phyloP scores from a whole-genome alignment of 2,329 filamentous ascomycete genomes.

The Venturia aucupariae region DNA sequence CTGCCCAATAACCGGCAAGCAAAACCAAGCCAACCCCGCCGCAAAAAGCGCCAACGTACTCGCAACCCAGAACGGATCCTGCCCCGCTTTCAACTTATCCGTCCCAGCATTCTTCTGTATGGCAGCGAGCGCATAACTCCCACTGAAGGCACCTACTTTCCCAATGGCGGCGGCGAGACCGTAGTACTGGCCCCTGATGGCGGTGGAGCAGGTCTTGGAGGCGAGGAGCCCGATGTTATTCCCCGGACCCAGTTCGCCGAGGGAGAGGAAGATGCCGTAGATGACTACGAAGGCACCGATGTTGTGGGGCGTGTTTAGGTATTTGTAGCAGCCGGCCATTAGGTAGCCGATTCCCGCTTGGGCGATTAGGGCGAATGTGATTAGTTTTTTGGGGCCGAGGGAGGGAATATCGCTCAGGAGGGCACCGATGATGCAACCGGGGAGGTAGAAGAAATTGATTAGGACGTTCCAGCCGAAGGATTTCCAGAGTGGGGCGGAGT shows the following conservation, averaged over 20 bases:
- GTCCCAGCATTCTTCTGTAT: conserved; percentile 30
- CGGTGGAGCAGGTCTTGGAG: conserved; percentile 79
- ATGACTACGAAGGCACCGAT: conserved; percentile 70
- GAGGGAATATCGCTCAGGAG: conserved; percentile 58
- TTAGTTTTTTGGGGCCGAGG: conserved; percentile 66
- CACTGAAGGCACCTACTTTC: conserved; percentile 77
- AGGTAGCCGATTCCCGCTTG: conserved; percentile 76
- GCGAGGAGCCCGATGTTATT: conserved; percentile 87
- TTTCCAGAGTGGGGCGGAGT: conserved; percentile 55
- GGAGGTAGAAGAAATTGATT: conserved; percentile 82
- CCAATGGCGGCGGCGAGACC: conserved; percentile 63
- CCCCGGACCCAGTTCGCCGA: conserved; percentile 76
- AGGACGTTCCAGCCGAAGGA: conserved; percentile 83
- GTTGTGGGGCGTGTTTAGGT: conserved; percentile 56
- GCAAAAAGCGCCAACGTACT: conserved; percentile 68
- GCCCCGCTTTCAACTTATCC: conserved; percentile 41
- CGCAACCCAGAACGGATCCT: conserved; percentile 87
- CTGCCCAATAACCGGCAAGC: conserved; percentile 67
- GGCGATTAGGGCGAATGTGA: conserved; percentile 59
- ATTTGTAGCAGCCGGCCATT: conserved; percentile 71
- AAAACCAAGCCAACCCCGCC: conserved; percentile 55
- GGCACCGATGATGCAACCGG: conserved; percentile 69
- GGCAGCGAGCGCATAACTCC: conserved; percentile 72
- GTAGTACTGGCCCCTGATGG: conserved; percentile 69
- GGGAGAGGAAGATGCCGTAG: conserved; percentile 66